A percentile compares a stretch with the other conserved stretches of the same genome.
Evolutionary conservation across 306 rosid species (phyloP).

Genomic region (Lathyrus aphaca): DNA sequence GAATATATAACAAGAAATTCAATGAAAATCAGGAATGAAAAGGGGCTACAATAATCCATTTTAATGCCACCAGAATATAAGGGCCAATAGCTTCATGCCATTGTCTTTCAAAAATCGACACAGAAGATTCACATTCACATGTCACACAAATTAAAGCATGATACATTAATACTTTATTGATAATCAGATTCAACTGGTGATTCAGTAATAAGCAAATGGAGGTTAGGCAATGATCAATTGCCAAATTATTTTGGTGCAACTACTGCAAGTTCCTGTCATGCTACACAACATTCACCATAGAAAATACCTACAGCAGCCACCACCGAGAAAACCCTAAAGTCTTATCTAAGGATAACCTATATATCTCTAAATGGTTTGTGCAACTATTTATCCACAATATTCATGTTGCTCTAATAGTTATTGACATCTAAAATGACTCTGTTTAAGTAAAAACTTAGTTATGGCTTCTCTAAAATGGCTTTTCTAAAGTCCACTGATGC

Average conservation of each 20-base stretch:
- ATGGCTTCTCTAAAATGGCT: background rate
- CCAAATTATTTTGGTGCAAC: too few relatives aligned
- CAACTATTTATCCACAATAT: too few relatives aligned
- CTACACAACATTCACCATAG: background rate
- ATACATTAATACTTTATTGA: too few relatives aligned
- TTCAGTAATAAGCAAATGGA: background rate
- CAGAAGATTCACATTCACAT: too few relatives aligned
- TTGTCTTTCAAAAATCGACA: background rate
- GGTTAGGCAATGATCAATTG: background rate
- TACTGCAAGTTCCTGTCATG: too few relatives aligned
- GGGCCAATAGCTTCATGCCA: background rate
- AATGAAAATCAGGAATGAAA: background rate
- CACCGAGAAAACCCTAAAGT: background rate
- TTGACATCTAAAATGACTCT: background rate
- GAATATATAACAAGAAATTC: background rate
- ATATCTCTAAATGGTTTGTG: too few relatives aligned
- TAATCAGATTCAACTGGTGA: background rate
- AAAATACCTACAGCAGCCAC: background rate
- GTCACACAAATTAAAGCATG: too few relatives aligned
- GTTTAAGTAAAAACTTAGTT: background rate
- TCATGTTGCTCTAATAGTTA: background rate
- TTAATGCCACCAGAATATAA: background rate
- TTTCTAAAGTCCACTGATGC: background rate
- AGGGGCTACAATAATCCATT: background rate
- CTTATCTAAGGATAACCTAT: background rate